Evolutionary conservation across 306 rosid genomes (phyloP).

Genomic region (Cicer arietinum): DNA sequence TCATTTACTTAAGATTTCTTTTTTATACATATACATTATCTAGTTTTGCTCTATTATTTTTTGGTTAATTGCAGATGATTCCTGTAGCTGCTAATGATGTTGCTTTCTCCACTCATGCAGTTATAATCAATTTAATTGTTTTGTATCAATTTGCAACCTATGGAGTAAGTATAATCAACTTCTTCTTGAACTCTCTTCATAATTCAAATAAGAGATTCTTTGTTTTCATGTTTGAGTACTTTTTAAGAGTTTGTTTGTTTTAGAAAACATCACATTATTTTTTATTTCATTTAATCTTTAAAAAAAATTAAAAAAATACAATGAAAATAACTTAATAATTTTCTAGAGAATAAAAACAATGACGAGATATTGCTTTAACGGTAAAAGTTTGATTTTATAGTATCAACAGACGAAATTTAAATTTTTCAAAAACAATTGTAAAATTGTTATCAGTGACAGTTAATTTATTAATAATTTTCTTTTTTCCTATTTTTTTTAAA

Average conservation of each 20-base stretch:
- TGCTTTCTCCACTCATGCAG: conserved; percentile 51
- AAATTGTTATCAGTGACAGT: too few species aligned
- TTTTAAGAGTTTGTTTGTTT: background rate
- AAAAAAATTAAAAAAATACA: too few species aligned
- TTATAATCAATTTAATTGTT: conserved; percentile 34
- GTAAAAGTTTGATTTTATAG: too few species aligned
- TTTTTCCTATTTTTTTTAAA: too few species aligned
- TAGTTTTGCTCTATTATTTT: background rate
- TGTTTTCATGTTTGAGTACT: background rate
- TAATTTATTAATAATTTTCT: too few species aligned
- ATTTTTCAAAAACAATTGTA: too few species aligned
- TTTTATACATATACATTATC: too few species aligned
- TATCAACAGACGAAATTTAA: too few species aligned
- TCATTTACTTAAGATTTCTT: too few species aligned
- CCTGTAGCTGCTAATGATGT: conserved; percentile 95
- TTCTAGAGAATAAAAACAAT: too few species aligned
- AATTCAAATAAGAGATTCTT: background rate
- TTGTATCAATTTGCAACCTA: conserved; percentile 44
- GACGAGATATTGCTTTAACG: accelerated
- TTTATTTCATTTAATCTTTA: too few species aligned
- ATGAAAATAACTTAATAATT: too few species aligned
- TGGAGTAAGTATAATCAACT: conserved; percentile 44
- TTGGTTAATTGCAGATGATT: conserved; percentile 65
- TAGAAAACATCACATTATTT: background rate
- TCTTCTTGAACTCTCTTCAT: background rate